Base-by-base conservation (phyloP, 2,329 filamentous ascomycete species). In the Berkeleyomyces rouxiae region DNA sequence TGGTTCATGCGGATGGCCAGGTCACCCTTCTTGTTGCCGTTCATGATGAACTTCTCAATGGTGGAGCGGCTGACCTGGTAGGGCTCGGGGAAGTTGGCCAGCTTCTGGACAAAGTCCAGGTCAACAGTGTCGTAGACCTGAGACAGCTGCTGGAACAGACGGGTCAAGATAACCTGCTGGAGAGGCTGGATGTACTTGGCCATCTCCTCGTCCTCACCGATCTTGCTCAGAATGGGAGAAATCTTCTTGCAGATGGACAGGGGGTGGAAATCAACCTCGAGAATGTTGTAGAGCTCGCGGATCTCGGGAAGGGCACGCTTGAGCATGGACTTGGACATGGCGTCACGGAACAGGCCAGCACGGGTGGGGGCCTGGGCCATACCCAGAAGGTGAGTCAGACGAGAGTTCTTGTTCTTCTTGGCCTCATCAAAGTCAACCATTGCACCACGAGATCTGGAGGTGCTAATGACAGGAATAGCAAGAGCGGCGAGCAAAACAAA, bases 1-100 rank as follows among this genome's bases (percentile, higher is more conserved):
- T 99, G 93, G 72, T 97, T 89, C 75, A 97, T 90, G 66, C 93
- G 90, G 69, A 99, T 95, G 61, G 93, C 88, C 55, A 99, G 82
- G 70, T 99, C 93, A 63, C 93, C 93, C 83, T 99, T 99, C 84
- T 99, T 99, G 82, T 95, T 97, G 67, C 93, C 93, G 75, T 99
- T 99, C 93, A 99, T 99, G 80, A 99, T 97, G 80, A 99, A 99
- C 78, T 97, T 99, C 80, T 99, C 93, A 68, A 99, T 95, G 66
- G 89, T 95, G 67, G 86, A 84, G 61, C 88, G 85, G 67, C 83
- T 87, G 68, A 97, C 90, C 76, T 96, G 87, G 82, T 95, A 97
- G 49, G 93, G 90, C 72, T 95, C 91, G 7, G 93, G 93, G 81
- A 99, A 99, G 71, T 93, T 83, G 66, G 93, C 93, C 62, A 99